A percentile compares a stretch with the other conserved stretches of the same genome.
Conservation (phyloP, 768 basidiomycete genomes). For the Cystobasidium onofrii region DNA sequence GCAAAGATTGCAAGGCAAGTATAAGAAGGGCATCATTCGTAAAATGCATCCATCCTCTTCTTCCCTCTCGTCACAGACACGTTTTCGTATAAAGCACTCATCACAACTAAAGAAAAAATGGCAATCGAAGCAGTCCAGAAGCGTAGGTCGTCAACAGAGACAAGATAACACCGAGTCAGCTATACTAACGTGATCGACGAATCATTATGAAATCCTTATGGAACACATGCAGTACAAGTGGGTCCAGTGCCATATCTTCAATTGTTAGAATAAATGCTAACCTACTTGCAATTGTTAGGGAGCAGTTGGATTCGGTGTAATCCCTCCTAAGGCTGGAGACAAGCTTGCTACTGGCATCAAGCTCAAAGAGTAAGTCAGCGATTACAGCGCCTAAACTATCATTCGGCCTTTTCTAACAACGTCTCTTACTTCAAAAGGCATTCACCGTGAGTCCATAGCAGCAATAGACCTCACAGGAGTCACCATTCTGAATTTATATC, state of each 20-base stretch:
- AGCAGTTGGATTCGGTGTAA: background rate
- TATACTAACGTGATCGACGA: background rate
- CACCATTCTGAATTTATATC: no score
- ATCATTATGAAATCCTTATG: no score
- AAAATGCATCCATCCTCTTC: background rate
- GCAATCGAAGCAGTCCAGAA: background rate
- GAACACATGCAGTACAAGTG: no score
- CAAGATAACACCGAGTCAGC: background rate
- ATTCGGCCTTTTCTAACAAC: background rate
- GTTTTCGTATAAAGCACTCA: background rate
- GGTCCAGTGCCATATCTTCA: no score
- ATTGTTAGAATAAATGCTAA: background rate
- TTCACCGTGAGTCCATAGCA: background rate
- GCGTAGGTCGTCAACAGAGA: background rate
- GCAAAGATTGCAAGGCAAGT: no score
- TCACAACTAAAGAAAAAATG: background rate
- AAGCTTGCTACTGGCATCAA: conserved; percentile 16
- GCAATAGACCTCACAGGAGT: no score
- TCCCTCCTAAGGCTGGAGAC: conserved; percentile 7
- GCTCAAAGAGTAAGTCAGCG: conserved; percentile 18
- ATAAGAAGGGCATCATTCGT: no score
- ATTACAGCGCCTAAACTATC: no score
- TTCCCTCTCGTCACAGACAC: background rate
- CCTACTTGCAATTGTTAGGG: background rate
- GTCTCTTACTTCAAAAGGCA: background rate